Evolutionary conservation across 495 filamentous ascomycete species (phyloP).

Genomic region (Daldinia caldariorum): DNA sequence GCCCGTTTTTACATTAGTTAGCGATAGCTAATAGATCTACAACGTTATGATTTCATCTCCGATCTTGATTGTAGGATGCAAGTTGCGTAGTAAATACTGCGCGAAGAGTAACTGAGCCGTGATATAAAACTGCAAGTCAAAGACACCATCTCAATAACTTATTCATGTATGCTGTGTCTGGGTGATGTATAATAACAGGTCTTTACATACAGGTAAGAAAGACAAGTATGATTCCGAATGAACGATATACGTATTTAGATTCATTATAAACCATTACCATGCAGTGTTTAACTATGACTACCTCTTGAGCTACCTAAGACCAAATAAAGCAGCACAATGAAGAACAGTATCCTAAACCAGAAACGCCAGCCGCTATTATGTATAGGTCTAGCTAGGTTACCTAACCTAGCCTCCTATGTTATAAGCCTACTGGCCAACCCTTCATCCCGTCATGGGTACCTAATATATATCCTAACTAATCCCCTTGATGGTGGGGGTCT

Average conservation of each 20-base stretch:
- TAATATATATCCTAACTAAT: neutral
- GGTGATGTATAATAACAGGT: too few species aligned
- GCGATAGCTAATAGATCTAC: too few species aligned
- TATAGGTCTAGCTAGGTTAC: too few species aligned
- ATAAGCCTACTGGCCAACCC: neutral
- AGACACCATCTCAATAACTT: too few species aligned
- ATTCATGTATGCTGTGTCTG: too few species aligned
- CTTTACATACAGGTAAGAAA: conserved; percentile 2
- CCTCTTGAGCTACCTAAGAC: neutral
- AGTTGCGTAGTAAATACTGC: too few species aligned
- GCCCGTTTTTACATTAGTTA: too few species aligned
- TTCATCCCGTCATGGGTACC: neutral
- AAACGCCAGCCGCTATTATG: conserved; percentile 4
- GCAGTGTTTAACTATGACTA: neutral
- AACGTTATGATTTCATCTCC: too few species aligned
- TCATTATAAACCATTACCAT: conserved; percentile 9
- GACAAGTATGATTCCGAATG: neutral
- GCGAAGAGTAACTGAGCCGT: too few species aligned
- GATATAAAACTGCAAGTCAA: too few species aligned
- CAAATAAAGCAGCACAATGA: neutral
- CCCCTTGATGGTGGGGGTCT: neutral
- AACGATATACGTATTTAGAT: neutral
- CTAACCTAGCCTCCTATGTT: neutral
- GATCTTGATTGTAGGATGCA: too few species aligned
- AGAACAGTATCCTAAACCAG: neutral